Base-by-base conservation (phyloP, 2,329 filamentous ascomycete species). In the Aureobasidium lini region DNA sequence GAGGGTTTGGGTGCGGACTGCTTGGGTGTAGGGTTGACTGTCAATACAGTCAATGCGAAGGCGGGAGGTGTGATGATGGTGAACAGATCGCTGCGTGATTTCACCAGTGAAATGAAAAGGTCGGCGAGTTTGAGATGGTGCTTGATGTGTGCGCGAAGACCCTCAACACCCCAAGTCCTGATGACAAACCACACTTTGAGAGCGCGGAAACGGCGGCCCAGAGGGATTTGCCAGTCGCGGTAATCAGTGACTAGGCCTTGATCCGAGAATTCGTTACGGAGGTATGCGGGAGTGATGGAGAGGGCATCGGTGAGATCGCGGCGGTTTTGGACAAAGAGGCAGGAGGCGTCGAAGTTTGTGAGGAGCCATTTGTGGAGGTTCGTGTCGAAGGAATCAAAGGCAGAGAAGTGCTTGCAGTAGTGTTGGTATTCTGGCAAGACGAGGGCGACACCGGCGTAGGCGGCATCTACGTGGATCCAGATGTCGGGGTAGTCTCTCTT, bases 331-430 rank as follows among this genome's bases (percentile, higher is more conserved):
- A 96, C 85, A 75, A 84, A 97, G 47, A 96, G 81, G 64, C 88
- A 88, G 58, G 88, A 90, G 6, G 83, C 83, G 68, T 97, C 93
- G 68, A 96, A 96, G 74, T 95, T 96, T 60, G 90, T 91, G 16
- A 96, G 84, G 49, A 96, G 80, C 93, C 93, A 96, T 77, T 97
- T 97, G 80, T 96, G 92, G 83, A 96, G 88, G 78, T 96, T 97
- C 77, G 93, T 84, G 74, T 96, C 87, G 81, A 95, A 96, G 64
- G 87, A 91, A 77, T 96, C 89, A 70, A 95, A 91, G 23, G 79
- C 75, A 1, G 79, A 75, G 53, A 93, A 80, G 8, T 83, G 75
- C 23, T 77, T 69, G 1, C 85, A 79, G 52, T 90, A 79, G 65
- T 86, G 80, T 63, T 90, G 88, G 73, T 89, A 88, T 72, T 95